Base-by-base conservation (phyloP, 805 yeast species). In the Barnettozyma siamensis region DNA sequence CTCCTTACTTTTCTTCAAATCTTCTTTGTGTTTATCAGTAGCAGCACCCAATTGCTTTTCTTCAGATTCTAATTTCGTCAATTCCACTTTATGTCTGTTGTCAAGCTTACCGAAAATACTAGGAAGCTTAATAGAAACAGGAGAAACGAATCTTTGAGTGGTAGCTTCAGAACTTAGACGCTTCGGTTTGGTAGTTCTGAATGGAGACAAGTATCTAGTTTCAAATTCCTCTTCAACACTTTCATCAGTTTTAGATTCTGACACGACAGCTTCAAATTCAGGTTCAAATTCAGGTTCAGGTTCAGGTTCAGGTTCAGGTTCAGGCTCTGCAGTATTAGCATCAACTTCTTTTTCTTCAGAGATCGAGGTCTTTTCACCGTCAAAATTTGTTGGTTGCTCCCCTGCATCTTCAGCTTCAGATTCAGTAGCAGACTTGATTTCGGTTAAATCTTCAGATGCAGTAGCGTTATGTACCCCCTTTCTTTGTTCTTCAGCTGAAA, bases 141-240 rank as follows among this genome's bases (percentile, higher is more conserved):
- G 17, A 6, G 28, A 28, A n/a, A 29, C 9, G 16, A 20, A 17
- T 12, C 20, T 29, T 28, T 23, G n/a, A n/a, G 24, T 9, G 13
- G 20, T 16, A 19, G 16, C 13, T 13, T 9, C 18, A 5, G 18
- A 16, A 7, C 27, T 24, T 17, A n/a, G 7, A 8, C 15, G 12
- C 21, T 36, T 36, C n/a, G 28, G 20, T 17, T 36, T 29, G 4
- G 7, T 7, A 9, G 37, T 26, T 43, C 49, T 45, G 31, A 45
- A 45, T 24, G 49, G 49, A 7, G 49, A 45, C 23, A 33, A 29
- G n/a, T 45, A 45, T 13, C 37, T 31, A 30, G 39, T 33, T 16
- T 37, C 42, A 6, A 35, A 38, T 16, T 37, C 40, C n/a, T 34
- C 21, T 15, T 11, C 16, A 23, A 33, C 21, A 15, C 23, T 26